phyloP scores from a whole-genome alignment of 805 yeast species.

The Hanseniaspora singularis region DNA sequence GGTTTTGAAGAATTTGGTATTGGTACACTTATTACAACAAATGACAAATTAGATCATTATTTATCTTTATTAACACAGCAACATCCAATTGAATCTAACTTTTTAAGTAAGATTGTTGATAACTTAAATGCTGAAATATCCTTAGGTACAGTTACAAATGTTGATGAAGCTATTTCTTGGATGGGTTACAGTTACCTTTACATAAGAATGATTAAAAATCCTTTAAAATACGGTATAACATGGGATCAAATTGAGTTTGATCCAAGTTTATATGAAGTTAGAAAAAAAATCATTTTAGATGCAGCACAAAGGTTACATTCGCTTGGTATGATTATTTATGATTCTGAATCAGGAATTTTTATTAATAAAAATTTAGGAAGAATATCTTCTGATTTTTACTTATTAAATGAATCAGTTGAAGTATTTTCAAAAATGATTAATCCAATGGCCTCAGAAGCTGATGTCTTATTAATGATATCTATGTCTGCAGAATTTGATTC shows the following conservation, averaged over 20 bases:
- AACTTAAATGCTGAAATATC: constrained; percentile 94
- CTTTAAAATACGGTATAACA: constrained; percentile 80
- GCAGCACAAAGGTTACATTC: constrained; percentile 79
- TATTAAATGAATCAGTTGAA: constrained; percentile 75
- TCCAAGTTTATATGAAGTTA: constrained; percentile 58
- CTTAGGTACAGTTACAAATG: constrained; percentile 84
- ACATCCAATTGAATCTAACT: constrained; percentile 85
- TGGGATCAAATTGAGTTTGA: constrained; percentile 79
- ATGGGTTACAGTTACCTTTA: constrained; percentile 91
- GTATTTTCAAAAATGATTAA: constrained; percentile 74
- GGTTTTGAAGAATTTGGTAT: constrained; percentile 88
- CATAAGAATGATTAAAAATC: constrained; percentile 90
- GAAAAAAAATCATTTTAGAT: constrained; percentile 61
- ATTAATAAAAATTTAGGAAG: constrained; percentile 84
- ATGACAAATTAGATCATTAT: constrained; percentile 74
- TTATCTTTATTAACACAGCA: constrained; percentile 83
- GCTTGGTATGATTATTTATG: constrained; percentile 87
- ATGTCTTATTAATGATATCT: constrained; percentile 73
- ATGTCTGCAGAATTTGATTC: constrained; percentile 91
- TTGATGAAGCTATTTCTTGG: constrained; percentile 94
- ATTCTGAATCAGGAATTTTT: constrained; percentile 69
- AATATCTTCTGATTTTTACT: constrained; percentile 85
- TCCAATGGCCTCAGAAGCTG: constrained; percentile 85
- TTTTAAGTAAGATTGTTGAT: constrained; percentile 69
- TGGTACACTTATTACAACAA: constrained; percentile 77